These are phyloP conservation scores for Recurvomyces mirabilis DNA, from an alignment of 495 filamentous ascomycete genomes.

Conservation along the genomic window DNA sequence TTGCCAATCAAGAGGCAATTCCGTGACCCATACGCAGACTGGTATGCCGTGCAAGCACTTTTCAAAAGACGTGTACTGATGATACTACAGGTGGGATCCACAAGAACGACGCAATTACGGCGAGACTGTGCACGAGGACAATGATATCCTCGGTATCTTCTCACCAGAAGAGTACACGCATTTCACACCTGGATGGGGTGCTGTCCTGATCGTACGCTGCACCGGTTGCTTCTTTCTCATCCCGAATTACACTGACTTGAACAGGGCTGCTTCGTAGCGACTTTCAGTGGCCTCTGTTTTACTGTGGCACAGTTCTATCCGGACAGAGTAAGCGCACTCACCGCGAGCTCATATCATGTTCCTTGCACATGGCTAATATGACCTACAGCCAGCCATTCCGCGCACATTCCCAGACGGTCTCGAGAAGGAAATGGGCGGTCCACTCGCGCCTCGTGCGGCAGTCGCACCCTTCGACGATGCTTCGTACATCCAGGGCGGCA, in stretches of 20 bases:
- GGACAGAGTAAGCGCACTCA: slow-evolving; percentile 47
- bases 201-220: slow-evolving; percentile 47
- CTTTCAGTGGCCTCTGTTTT: slow-evolving; percentile 58
- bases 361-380: neutral
- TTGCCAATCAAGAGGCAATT: slow-evolving; percentile 62
- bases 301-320: slow-evolving; percentile 65
- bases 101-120: slow-evolving; percentile 93
- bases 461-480: slow-evolving; percentile 13
- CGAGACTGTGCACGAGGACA: slow-evolving; percentile 92
- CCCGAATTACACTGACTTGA: no score
- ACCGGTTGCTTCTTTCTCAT: no score
- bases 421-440: slow-evolving; percentile 74
- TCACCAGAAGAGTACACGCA: slow-evolving; percentile 83
- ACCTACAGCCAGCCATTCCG: slow-evolving; percentile 46
- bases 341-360: neutral
- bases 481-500: slow-evolving; percentile 5
- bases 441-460: slow-evolving; percentile 25
- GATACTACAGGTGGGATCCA: slow-evolving; percentile 87
- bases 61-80: no score
- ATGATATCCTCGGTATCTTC: slow-evolving; percentile 89
- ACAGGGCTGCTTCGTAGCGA: slow-evolving; percentile 54
- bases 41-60: neutral
- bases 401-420: slow-evolving; percentile 75
- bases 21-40: slow-evolving; percentile 79
- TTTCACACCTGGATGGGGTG: slow-evolving; percentile 57